Conservation (phyloP, 805 yeast species). For the Saturnispora sekii region DNA sequence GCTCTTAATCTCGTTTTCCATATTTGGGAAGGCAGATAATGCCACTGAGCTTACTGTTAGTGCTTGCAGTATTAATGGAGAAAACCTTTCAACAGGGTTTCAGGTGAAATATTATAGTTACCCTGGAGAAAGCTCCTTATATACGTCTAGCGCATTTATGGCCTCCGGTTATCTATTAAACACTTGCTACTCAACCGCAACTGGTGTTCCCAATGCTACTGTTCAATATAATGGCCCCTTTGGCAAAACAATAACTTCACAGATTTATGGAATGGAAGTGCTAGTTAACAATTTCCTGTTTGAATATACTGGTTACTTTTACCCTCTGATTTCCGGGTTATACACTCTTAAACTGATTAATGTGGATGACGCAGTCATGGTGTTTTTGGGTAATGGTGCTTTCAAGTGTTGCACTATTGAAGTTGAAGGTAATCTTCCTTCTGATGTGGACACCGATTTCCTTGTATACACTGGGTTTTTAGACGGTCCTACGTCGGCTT, state of each 20-base stretch:
- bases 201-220: background rate
- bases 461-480: background rate
- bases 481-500: background rate
- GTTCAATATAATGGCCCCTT: background rate
- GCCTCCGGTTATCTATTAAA: background rate
- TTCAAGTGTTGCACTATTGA: slow-evolving; percentile 25
- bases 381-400: slow-evolving; percentile 24
- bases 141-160: background rate
- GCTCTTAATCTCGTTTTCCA: too few relatives aligned
- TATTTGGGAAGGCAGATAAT: too few relatives aligned
- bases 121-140: background rate
- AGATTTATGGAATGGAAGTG: too few relatives aligned
- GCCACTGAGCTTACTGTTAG: background rate
- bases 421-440: background rate
- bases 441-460: background rate
- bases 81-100: background rate
- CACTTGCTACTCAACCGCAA: background rate
- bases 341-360: slow-evolving; percentile 15
- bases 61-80: background rate
- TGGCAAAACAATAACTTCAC: too few relatives aligned
- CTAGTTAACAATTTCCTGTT: slow-evolving; percentile 2
- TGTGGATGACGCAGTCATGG: slow-evolving; percentile 26
- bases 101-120: background rate
- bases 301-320: slow-evolving; percentile 10
- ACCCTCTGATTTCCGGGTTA: slow-evolving; percentile 21